These are phyloP conservation scores for Neopestalotiopsis clavispora DNA, from an alignment of 2,329 filamentous ascomycete genomes.

Conservation along the genomic window DNA sequence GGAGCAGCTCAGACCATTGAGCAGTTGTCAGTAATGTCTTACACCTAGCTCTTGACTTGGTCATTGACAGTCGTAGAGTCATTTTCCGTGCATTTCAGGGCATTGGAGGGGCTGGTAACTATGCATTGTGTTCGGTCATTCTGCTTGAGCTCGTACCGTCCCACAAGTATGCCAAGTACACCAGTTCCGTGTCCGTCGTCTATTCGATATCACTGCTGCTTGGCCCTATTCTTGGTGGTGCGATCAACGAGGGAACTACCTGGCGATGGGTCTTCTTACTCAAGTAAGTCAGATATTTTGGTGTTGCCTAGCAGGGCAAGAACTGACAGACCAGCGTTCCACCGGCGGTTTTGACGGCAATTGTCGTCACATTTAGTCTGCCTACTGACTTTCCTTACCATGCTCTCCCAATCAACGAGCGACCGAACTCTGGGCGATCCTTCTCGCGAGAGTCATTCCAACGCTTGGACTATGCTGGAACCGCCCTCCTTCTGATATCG, in stretches of 20 bases:
- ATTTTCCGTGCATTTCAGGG: slow-evolving; percentile 46
- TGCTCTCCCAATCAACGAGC: slow-evolving; percentile 11
- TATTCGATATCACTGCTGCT: slow-evolving; percentile 46
- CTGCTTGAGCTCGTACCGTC: slow-evolving; percentile 41
- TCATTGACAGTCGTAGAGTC: slow-evolving; percentile 31
- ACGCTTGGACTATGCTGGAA: slow-evolving; percentile 39
- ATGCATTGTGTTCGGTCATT: slow-evolving; percentile 46
- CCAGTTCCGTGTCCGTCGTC: slow-evolving; percentile 42
- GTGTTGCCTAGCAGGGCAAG: too few relatives aligned
- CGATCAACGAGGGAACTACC: slow-evolving; percentile 42
- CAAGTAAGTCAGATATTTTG: slow-evolving; percentile 39
- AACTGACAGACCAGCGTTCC: slow-evolving; percentile 32
- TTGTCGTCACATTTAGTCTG: slow-evolving; percentile 30
- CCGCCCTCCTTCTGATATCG: slow-evolving; percentile 41
- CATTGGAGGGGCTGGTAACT: slow-evolving; percentile 52
- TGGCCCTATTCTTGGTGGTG: slow-evolving; percentile 49
- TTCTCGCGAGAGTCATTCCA: slow-evolving; percentile 29
- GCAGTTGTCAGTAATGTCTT: not conserved
- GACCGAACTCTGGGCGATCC: slow-evolving; percentile 26
- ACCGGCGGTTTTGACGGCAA: slow-evolving; percentile 30
- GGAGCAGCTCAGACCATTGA: not conserved
- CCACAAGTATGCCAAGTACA: slow-evolving; percentile 37
- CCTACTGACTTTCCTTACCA: slow-evolving; percentile 34
- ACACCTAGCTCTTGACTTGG: not conserved
- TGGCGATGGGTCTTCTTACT: slow-evolving; percentile 55